Evolutionary conservation across 768 basidiomycete genomes (phyloP).

Genomic region (Mycena amicta): DNA sequence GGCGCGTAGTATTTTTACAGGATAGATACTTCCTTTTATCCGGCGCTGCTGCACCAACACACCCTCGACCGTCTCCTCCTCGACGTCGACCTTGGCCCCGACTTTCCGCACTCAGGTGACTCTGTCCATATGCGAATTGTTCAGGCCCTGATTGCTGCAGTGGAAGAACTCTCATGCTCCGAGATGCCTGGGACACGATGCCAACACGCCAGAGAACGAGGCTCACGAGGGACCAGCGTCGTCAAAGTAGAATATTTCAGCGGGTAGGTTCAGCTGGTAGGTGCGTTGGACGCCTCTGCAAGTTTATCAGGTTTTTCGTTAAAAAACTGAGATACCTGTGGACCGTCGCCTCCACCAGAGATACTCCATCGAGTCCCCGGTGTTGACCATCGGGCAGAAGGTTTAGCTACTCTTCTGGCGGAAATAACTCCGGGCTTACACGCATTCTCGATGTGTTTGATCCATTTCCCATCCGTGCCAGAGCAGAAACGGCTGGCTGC

Average conservation of each 20-base stretch:
- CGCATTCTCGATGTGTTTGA: constrained; percentile 44
- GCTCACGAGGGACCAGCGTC: background rate
- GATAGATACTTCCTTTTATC: background rate
- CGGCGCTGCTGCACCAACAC: background rate
- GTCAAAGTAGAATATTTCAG: background rate
- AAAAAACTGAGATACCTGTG: background rate
- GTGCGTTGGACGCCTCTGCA: background rate
- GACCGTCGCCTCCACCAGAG: constrained; percentile 35
- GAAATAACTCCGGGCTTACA: constrained; percentile 27
- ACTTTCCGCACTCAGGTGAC: background rate
- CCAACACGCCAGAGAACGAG: background rate
- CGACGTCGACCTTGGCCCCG: background rate
- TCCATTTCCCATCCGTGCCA: constrained; percentile 38
- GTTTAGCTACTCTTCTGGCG: background rate
- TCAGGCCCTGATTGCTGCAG: background rate
- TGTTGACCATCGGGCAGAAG: constrained; percentile 39
- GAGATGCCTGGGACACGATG: background rate
- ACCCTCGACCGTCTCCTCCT: background rate
- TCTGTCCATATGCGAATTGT: background rate
- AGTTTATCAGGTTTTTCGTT: background rate
- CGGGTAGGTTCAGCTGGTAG: background rate
- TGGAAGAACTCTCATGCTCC: background rate
- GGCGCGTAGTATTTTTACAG: background rate
- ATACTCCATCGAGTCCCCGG: constrained; percentile 46
- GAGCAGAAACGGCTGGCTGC: constrained; percentile 46